Evolutionary conservation across 768 basidiomycete species (phyloP), one percentile per base, ranked within the genome.

Genomic region (Leccinum sublutescens): DNA sequence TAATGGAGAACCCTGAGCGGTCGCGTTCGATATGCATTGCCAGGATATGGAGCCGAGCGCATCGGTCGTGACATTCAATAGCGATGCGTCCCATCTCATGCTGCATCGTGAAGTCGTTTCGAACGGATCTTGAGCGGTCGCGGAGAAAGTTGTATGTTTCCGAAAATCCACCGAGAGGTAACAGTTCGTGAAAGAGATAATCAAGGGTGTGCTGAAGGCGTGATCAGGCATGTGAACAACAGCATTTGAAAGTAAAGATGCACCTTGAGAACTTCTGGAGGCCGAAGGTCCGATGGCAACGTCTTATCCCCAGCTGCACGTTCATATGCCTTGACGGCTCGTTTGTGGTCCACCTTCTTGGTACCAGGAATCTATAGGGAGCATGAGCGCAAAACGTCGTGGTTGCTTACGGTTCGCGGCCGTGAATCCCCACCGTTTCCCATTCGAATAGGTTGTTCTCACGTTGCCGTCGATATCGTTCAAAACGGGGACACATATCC

Each of bases 51-150:
- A 91, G 98, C 38, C 96, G 85, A 45, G 90, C 95, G 70, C 95
- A 96, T 55, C 96, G 86, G 68, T 95, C 95, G 66, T 96, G 89
- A 66, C 91, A 94, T 64, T 91, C 89, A 52, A 96, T 93, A 3
- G 95, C 92, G 49, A 87, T 63, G 2, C 80, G 74, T 7, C 89
- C 90, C 36, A 85, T 87, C 59, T 87, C 83, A 61, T 89, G 90
- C 71, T 98, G 96, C 81, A 97, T 89, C 0, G 93, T 93, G 63
- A 98, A 96, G 71, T 99, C 96, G 66, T 89, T 95, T 29, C 96
- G 79, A 49, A 98, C 89, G 1, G 92, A 80, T 63, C 96, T 84
- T 0, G 93, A 91, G 21, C 96, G 87, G 75, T 99, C 96, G 23
- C 95, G 86, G 55, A 99, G 86, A 76, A 98, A 98, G 59, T 81